These are phyloP conservation scores for Backusella tarrabulga DNA, from an alignment of 192 early-diverging fungal genomes.

Conservation along the genomic window DNA sequence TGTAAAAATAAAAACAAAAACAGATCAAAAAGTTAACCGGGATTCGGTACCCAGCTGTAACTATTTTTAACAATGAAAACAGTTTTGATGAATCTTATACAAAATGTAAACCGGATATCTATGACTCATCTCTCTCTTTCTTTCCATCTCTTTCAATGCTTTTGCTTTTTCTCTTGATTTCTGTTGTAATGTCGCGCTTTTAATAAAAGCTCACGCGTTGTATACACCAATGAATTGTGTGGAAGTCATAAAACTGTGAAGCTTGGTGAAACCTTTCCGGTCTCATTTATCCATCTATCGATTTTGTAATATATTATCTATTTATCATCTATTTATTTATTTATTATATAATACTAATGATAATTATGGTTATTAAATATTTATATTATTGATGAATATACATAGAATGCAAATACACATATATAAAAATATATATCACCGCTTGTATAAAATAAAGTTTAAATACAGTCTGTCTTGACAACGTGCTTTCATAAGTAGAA, in stretches of 20 bases:
- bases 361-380: background rate
- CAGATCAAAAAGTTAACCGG: conserved; percentile 1
- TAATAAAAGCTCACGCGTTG: background rate
- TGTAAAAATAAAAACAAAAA: background rate
- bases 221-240: background rate
- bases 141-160: too few relatives aligned
- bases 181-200: background rate
- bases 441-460: background rate
- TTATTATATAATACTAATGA: background rate
- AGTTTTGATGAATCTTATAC: background rate
- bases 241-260: background rate
- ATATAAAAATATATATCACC: background rate
- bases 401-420: background rate
- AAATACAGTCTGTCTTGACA: background rate
- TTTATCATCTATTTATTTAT: background rate
- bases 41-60: background rate
- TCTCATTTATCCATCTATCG: background rate
- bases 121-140: background rate
- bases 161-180: background rate
- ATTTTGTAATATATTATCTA: background rate
- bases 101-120: background rate
- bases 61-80: background rate
- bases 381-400: background rate
- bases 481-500: background rate
- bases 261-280: background rate